Evolutionary conservation across 2,329 filamentous ascomycete species (phyloP).

Genomic region (Pseudogymnoascus sp.): DNA sequence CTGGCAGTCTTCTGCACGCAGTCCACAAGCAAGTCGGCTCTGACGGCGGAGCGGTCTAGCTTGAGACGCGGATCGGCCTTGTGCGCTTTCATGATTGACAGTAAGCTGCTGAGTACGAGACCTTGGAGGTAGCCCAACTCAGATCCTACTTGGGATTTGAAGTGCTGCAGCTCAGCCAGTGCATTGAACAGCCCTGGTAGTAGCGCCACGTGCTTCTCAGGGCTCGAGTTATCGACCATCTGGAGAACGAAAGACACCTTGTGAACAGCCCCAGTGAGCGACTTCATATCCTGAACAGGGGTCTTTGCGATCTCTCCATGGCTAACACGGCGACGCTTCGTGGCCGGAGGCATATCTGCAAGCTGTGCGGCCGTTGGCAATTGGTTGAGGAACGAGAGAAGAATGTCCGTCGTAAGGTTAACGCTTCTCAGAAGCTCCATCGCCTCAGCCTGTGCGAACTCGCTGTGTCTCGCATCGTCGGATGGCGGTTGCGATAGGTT

Average conservation of each 20-base stretch:
- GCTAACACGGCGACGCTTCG: slow-evolving; percentile 74
- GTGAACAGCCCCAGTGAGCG: slow-evolving; percentile 60
- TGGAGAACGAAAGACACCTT: slow-evolving; percentile 83
- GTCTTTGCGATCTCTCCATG: slow-evolving; percentile 58
- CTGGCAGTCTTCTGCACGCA: slow-evolving; percentile 88
- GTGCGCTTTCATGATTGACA: slow-evolving; percentile 75
- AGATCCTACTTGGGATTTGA: slow-evolving; percentile 71
- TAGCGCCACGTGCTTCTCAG: slow-evolving; percentile 67
- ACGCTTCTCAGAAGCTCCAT: slow-evolving; percentile 67
- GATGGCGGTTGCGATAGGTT: slow-evolving; percentile 45
- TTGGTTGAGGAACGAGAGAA: slow-evolving; percentile 64
- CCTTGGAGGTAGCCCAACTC: slow-evolving; percentile 88
- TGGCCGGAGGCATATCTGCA: slow-evolving; percentile 62
- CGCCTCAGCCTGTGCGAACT: slow-evolving; percentile 49
- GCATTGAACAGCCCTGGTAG: slow-evolving; percentile 74
- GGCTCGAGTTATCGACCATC: slow-evolving; percentile 72
- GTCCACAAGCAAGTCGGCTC: slow-evolving; percentile 85
- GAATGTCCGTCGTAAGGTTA: slow-evolving; percentile 63
- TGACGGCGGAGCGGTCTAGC: slow-evolving; percentile 71
- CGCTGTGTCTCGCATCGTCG: slow-evolving; percentile 24
- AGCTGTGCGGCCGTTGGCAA: slow-evolving; percentile 68
- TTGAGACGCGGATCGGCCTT: slow-evolving; percentile 53
- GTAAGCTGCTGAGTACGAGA: slow-evolving; percentile 70
- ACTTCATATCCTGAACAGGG: slow-evolving; percentile 54
- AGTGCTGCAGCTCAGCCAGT: slow-evolving; percentile 79